Evolutionary conservation across 106 monocot genomes (phyloP).

Genomic region (Chionographis japonica): DNA sequence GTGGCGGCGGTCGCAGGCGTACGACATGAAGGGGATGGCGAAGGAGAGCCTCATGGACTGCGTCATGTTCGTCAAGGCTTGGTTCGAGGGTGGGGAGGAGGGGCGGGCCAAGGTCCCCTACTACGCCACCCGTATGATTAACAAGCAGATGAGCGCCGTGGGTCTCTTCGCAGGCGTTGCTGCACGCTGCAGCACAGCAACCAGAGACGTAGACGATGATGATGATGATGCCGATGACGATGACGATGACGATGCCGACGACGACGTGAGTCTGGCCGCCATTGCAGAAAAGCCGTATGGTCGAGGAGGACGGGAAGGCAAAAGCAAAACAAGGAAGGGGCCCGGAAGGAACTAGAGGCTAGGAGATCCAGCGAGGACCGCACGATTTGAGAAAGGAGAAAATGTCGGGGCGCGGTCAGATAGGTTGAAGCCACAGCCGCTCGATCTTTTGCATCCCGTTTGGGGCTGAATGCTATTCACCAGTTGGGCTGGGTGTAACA

Average conservation of each 20-base stretch:
- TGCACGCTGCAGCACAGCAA: too few relatives aligned
- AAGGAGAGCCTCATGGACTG: conserved; percentile 77
- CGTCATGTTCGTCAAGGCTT: conserved; percentile 32
- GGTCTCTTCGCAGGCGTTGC: conserved; percentile 34
- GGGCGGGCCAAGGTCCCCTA: conserved; percentile 34
- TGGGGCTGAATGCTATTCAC: too few relatives aligned
- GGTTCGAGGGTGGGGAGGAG: background rate
- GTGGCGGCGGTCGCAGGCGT: conserved; percentile 70
- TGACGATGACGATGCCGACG: background rate
- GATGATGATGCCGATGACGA: background rate
- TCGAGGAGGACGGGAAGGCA: background rate
- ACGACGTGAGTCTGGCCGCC: background rate
- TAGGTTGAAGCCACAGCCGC: too few relatives aligned
- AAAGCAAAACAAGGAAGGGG: background rate
- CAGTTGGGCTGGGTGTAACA: too few relatives aligned
- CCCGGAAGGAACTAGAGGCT: too few relatives aligned
- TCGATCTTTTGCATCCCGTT: too few relatives aligned
- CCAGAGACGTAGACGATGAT: background rate
- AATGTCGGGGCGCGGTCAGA: too few relatives aligned
- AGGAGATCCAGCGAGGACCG: too few relatives aligned
- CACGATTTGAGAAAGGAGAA: too few relatives aligned
- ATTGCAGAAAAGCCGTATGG: background rate
- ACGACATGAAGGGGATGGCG: conserved; percentile 72
- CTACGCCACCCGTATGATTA: conserved; percentile 53
- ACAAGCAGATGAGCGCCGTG: conserved; percentile 49